Conservation (phyloP, 2,329 filamentous ascomycete species). For the Colletotrichum tofieldiae region DNA sequence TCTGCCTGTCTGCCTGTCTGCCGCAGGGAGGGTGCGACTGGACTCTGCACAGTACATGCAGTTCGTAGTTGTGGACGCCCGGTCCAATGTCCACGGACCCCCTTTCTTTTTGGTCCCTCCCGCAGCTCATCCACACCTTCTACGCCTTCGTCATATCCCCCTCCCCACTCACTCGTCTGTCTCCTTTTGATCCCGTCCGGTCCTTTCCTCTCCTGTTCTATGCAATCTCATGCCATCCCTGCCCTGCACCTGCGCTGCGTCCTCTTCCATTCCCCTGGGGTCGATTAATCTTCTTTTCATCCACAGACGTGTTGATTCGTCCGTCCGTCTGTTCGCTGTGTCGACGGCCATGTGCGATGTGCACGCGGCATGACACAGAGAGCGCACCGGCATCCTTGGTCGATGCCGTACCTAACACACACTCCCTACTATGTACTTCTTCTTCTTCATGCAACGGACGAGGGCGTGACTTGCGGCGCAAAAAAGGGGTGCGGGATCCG, state of each 20-base stretch:
- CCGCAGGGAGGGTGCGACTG: too few species aligned
- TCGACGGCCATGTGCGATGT: constrained; percentile 12
- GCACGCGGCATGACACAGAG: constrained; percentile 8
- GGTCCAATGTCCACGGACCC: too few species aligned
- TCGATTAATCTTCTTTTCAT: constrained; percentile 9
- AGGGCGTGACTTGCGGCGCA: not conserved
- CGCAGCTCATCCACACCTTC: not conserved
- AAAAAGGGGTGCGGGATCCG: not conserved
- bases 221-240: not conserved
- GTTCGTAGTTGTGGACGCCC: too few species aligned
- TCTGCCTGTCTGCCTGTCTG: too few species aligned
- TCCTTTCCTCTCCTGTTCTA: not conserved
- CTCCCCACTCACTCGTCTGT: constrained; percentile 8
- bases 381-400: not conserved
- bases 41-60: too few species aligned
- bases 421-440: not conserved
- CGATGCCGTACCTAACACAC: constrained; percentile 4
- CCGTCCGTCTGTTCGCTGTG: constrained; percentile 7
- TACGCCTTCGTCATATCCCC: not conserved
- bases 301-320: constrained; percentile 13
- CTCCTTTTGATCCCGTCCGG: not conserved
- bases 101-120: too few species aligned
- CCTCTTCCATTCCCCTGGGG: constrained; percentile 14
- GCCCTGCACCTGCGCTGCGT: not conserved
- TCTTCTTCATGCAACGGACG: constrained; percentile 12